These are phyloP conservation scores for Senna tora DNA, from an alignment of 306 rosid genomes.

Conservation along the genomic window DNA sequence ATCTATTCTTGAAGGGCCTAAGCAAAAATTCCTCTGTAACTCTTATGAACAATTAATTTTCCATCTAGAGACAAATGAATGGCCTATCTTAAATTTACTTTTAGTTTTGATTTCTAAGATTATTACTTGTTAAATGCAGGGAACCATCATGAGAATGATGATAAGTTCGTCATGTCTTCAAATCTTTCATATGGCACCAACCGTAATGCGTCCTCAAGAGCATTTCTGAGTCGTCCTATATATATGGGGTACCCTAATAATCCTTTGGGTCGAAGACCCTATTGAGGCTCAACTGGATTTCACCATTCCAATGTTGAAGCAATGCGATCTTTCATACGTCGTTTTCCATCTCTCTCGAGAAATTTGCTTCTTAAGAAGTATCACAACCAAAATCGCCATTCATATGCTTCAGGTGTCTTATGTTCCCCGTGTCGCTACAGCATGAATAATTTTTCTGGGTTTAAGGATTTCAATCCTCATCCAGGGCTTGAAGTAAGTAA, in stretches of 20 bases:
- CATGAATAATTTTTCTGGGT: neutral
- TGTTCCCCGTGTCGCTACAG: neutral
- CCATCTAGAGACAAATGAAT: neutral
- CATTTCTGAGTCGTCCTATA: neutral
- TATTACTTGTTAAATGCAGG: constrained; percentile 25
- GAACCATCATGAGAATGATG: constrained; percentile 18
- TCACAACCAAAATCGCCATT: constrained; percentile 8
- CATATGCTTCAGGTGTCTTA: constrained; percentile 2
- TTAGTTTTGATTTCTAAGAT: constrained; percentile 5
- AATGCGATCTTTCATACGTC: constrained; percentile 12
- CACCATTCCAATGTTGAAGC: constrained; percentile 29
- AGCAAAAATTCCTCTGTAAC: neutral
- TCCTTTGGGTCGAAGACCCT: constrained; percentile 8
- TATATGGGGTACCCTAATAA: neutral
- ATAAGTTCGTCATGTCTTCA: constrained; percentile 3
- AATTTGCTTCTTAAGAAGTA: constrained; percentile 14
- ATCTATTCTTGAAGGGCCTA: constrained; percentile 21
- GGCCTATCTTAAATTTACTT: neutral
- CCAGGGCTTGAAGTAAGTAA: constrained; percentile 20
- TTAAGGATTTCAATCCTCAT: neutral
- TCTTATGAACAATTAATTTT: constrained; percentile 6
- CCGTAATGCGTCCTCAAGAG: neutral
- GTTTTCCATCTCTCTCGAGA: constrained; percentile 33
- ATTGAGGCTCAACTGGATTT: neutral
- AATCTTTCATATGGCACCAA: neutral